Evolutionary conservation across 2,329 filamentous ascomycete species (phyloP), one percentile per base, ranked within the genome.

Genomic region (Alternaria consortialis): DNA sequence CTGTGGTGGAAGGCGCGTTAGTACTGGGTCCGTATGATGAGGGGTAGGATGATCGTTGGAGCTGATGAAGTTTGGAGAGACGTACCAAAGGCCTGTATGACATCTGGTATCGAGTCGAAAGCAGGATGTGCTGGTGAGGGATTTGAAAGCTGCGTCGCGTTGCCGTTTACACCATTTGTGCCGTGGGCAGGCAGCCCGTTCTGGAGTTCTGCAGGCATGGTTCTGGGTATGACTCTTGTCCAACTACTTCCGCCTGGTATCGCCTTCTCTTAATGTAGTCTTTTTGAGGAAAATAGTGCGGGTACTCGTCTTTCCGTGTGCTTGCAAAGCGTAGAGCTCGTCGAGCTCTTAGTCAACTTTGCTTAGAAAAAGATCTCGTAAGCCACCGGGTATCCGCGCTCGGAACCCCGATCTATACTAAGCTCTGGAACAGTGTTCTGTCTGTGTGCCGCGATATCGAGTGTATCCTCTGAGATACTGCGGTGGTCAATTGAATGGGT

Each of bases 31-130:
- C 3, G 23, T 52, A 32, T 46, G 29, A 51, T 39, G 57, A 34
- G 53, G 52, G 31, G 39, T 44, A 34, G 4, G 23, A 7, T 20
- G 1, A 15, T 37, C 32, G 0, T 9, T 12, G 7, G 51, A 25
- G 12, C 15, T 13, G 13, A n/a, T 3, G 25, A 11, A 13, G 31
- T 1, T 13, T 12, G 9, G 25, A 61, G 40, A 42, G 47, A 53
- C 64, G 61, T 65, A 82, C 81, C 79, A 66, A 83, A 81, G 43
- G 81, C 80, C 58, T 76, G 73, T 46, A 83, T 76, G 42, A 80
- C 79, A 65, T 83, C 81, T 61, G 80, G 77, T 71, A 83, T 83
- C 57, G 78, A 80, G 74, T 82, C 79, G 71, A 83, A 83, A n/a
- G 75, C 75, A 15, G 76, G 68, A 58, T 77, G 73, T 67, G 74